Base-by-base conservation (phyloP, 1,139 yeast genomes). In the Sugiyamaella sp. region DNA sequence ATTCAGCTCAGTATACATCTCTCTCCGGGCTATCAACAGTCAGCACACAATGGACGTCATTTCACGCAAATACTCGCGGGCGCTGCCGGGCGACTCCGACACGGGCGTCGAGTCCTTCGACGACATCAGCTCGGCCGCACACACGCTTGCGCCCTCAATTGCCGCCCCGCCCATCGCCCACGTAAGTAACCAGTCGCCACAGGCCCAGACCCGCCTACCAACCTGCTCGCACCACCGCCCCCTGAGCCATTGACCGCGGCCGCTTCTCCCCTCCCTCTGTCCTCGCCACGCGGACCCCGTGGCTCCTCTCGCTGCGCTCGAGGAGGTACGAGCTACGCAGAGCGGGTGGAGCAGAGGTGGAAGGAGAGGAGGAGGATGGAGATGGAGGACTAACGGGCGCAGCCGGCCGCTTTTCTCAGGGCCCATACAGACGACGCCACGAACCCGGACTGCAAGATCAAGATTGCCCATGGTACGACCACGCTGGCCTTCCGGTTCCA, bases 381-480 rank as follows among this genome's bases (percentile, higher is more conserved):
- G n/a, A n/a, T n/a, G n/a, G n/a, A n/a, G n/a, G n/a, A 25, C 29
- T 25, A 25, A 25, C 29, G 10, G 29, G 29, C 10, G 24, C 70
- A 86, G 67, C 98, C 99, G 40, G 83, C 97, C n/a, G 95, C 88
- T 52, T 93, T 93, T 70, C 77, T 93, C 64, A 80, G 98, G 71
- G 97, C 98, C n/a, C 98, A 93, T 71, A 93, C 98, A 2, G 98
- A 93, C 71, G 97, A 93, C 71, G 85, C 90, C 35, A 71, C 83
- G 57, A 93, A 91, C 69, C 96, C 96, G 22, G 97, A 90, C 70
- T 89, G 96, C 74, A 87, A 85, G 68, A 93, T 95, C 74, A 93
- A 93, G 72, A 88, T 93, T 67, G 97, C 97, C 24, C 99, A 93
- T 73, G 99, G 99, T 72, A 93, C 99, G 24, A 93, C 99, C 14